Conservation (phyloP, 2,329 filamentous ascomycete species). For the Colletotrichum simmondsii region DNA sequence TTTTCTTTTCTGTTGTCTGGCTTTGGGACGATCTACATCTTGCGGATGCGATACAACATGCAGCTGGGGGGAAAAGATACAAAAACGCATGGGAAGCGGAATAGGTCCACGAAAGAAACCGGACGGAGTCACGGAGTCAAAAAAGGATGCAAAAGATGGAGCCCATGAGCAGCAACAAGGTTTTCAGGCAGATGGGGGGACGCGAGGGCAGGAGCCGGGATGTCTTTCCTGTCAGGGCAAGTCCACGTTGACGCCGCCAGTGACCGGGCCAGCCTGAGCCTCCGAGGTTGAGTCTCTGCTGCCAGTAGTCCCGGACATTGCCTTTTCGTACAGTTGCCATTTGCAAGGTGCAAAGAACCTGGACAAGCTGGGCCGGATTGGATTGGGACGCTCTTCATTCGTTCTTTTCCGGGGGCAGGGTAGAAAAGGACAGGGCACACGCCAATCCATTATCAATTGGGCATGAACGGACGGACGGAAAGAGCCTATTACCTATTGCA, state of each 20-base stretch:
- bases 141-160: neutral
- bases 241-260: neutral
- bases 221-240: slow-evolving; percentile 14
- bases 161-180: slow-evolving; percentile 20
- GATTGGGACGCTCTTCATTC: neutral
- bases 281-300: neutral
- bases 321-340: neutral
- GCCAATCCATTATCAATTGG: neutral
- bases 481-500: neutral
- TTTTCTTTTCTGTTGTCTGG: neutral
- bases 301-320: neutral
- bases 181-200: slow-evolving; percentile 30
- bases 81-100: neutral
- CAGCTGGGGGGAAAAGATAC: neutral
- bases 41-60: no score
- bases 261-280: neutral
- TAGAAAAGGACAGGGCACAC: neutral
- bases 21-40: neutral
- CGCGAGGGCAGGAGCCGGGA: slow-evolving; percentile 12
- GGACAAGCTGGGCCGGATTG: neutral
- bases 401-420: neutral
- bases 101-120: neutral
- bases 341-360: neutral
- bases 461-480: neutral
- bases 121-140: neutral